phyloP scores from a whole-genome alignment of 2,329 filamentous ascomycete genomes.

The Penicillium brevicompactum region DNA sequence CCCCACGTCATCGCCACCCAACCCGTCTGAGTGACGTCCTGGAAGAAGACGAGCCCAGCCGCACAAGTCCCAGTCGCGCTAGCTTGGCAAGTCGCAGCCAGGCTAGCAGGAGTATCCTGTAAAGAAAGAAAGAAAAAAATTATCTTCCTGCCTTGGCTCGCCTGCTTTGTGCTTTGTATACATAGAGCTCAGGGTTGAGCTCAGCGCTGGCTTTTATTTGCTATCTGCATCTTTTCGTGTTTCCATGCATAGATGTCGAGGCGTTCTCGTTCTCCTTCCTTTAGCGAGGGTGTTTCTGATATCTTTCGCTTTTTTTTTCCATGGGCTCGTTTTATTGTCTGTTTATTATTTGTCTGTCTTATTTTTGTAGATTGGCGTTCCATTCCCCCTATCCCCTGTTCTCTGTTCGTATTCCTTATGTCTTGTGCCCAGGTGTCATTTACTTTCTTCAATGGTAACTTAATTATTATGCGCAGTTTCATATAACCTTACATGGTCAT shows the following conservation, averaged over 20 bases:
- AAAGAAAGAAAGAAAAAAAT: background rate
- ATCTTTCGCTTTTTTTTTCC: background rate
- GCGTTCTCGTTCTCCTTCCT: background rate
- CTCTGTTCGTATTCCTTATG: background rate
- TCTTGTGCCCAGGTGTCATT: background rate
- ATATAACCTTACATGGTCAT: background rate
- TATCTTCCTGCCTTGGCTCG: background rate
- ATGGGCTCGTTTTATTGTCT: too few relatives aligned
- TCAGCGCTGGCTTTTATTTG: background rate
- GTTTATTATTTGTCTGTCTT: background rate
- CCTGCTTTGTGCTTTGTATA: background rate
- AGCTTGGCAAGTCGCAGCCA: constrained; percentile 49
- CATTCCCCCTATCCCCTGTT: background rate
- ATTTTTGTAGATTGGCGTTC: background rate
- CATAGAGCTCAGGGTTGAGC: background rate
- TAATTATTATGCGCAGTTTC: background rate
- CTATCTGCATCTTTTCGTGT: background rate
- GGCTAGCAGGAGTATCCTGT: constrained; percentile 9
- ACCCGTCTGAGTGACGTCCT: constrained; percentile 86
- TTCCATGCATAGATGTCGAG: background rate
- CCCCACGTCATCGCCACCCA: constrained; percentile 77
- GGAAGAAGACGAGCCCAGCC: constrained; percentile 78
- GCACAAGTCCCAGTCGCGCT: constrained; percentile 67
- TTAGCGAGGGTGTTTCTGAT: background rate
- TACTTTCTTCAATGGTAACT: background rate